Base-by-base conservation (phyloP, 2,329 filamentous ascomycete species). In the Neofusicoccum laricinum region DNA sequence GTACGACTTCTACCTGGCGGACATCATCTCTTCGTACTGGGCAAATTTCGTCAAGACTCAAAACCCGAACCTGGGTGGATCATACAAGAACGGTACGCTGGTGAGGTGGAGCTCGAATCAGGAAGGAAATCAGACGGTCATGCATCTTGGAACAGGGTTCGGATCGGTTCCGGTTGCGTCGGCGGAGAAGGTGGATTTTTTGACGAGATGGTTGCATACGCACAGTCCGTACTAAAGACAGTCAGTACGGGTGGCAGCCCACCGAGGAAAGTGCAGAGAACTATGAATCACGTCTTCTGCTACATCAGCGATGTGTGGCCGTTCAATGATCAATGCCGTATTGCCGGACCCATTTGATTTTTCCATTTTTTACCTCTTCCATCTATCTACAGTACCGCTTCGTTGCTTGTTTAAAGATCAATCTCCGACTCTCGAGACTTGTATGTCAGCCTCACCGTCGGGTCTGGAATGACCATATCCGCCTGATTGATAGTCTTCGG, bases 41-140 rank as follows among this genome's bases (percentile, higher is more conserved):
- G 74, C 69, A 7, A 78, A 78, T 53, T 75, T 73, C 11, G 69
- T 71, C 15, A 76, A 76, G 65, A 75, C 72, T 0, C 57, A 69
- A 10, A 64, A 76, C 63, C 66, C 63, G 46, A 68, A 67, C 46
- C 32, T 38, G 6, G 65, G 64, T 4, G 58, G 58, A 8, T 48
- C 32, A 6, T 61, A 50, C 34, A 32, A 4, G 40, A 48, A 48
- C 19, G 55, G 55, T 2, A 38, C 40, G 0, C 30, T 59, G 4
- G 40, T 21, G 3, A 6, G 11, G n/a, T 57, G 34, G 51, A 25
- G 25, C 15, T 7, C 51, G 3, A 57, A 43, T 57, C 14, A 4
- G 17, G 34, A 45, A 11, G 36, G 51, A 7, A 41, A 50, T 2
- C 3, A 11, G 1, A 36, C 25, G 1, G 30, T 50, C 2, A 50